Evolutionary conservation across 2,329 filamentous ascomycete genomes (phyloP), one percentile per base, ranked within the genome.

Genomic region (Blastomyces emzantsi): DNA sequence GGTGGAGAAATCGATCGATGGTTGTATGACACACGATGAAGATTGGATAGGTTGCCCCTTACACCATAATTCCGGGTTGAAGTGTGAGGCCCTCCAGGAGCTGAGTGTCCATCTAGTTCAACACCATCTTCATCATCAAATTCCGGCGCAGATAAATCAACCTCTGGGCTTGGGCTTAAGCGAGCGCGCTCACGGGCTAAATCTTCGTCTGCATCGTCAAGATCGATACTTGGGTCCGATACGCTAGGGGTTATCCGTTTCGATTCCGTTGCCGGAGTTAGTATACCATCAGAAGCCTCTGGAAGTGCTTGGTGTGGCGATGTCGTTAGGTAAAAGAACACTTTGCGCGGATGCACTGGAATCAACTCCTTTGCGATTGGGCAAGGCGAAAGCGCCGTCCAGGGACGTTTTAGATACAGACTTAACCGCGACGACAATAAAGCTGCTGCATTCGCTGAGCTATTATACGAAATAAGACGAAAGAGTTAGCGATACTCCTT

Each of bases 301-400:
- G 91, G 90, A 25, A 97, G 85, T 47, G 90, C 86, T 73, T 93
- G 90, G 72, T 89, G 90, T 57, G 90, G 87, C 72, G 84, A 88
- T n/a, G 90, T 96, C 49, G 91, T 96, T 65, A 99, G 85, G 78
- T 92, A 97, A 79, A 95, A 97, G 81, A 96, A 97, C 57, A 95
- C 92, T 76, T 94, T 90, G 73, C 93, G 89, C 25, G 94, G 94
- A 74, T 97, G 93, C 52, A 93, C 89, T 51, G 90, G 87, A 74
- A 97, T 91, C 62, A 97, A 85, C 77, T 96, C 91, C 79, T 97
- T 97, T 61, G 90, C 90, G 63, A 97, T 79, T 3, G 94, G 93
- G 76, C 94, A 97, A 62, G 89, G 90, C 60, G 88, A 82, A 61
- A 87, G 79, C 8, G 88, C 85, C 36, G 86, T 90, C 92, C 89